phyloP scores from a whole-genome alignment of 805 yeast genomes.

The Pichia membranifaciens region DNA sequence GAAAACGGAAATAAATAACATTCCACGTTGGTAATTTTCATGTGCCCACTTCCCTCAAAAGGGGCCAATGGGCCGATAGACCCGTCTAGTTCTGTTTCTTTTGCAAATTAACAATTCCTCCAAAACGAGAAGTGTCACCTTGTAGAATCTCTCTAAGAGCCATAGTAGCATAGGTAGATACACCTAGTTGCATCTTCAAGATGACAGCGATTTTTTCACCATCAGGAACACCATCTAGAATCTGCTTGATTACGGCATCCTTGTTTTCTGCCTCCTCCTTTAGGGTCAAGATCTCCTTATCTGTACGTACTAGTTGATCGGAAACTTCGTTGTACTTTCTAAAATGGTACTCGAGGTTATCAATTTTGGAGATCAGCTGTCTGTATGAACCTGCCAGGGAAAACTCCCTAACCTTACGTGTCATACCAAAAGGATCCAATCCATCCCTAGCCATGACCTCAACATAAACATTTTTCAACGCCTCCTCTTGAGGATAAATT shows the following conservation, averaged over 20 bases:
- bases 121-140: conserved; percentile 46
- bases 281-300: conserved; percentile 48
- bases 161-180: conserved; percentile 96
- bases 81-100: conserved; percentile 1
- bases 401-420: conserved; percentile 78
- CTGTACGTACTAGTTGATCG: conserved; percentile 75
- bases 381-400: conserved; percentile 91
- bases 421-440: conserved; percentile 80
- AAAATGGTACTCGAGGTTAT: conserved; percentile 52
- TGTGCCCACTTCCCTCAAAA: too few species aligned
- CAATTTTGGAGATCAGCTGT: conserved; percentile 60
- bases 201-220: conserved; percentile 64
- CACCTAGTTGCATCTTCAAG: conserved; percentile 69
- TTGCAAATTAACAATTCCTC: conserved; percentile 23
- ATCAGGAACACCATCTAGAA: conserved; percentile 28
- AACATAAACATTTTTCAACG: conserved; percentile 55
- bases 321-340: conserved; percentile 57
- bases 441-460: conserved; percentile 74
- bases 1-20: background rate
- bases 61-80: too few species aligned
- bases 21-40: background rate
- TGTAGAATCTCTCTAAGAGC: conserved; percentile 88
- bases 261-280: conserved; percentile 17
- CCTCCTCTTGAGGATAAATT: conserved; percentile 68
- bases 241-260: conserved; percentile 19